A percentile compares a stretch with the other conserved stretches of the same genome.
Evolutionary conservation across 1,284 basidiomycete genomes (phyloP).

Genomic region (Cryptococcus jaspeensis): DNA sequence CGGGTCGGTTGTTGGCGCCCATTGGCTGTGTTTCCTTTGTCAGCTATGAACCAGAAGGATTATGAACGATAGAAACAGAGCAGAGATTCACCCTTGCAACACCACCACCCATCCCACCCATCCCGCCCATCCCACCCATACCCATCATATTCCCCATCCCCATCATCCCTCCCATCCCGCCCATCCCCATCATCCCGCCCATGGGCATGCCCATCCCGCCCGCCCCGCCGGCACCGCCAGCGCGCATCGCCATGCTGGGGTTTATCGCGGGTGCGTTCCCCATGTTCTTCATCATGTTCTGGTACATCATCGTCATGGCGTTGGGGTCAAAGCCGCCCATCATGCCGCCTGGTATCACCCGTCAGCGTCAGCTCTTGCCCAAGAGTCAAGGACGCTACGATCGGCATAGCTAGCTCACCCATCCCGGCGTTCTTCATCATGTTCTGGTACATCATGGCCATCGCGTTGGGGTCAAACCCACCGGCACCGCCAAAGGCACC

Average conservation of each 20-base stretch:
- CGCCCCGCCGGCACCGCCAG: slow-evolving; percentile 7
- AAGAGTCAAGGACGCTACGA: too few species aligned
- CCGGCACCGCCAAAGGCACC: slow-evolving; percentile 24
- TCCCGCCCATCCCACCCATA: slow-evolving; percentile 28
- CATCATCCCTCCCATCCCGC: slow-evolving; percentile 54
- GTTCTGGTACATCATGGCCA: slow-evolving; percentile 58
- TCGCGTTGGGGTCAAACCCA: slow-evolving; percentile 55
- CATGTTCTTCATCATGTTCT: slow-evolving; percentile 54
- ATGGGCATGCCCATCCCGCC: slow-evolving; percentile 27
- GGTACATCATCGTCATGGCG: slow-evolving; percentile 59
- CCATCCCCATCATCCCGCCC: slow-evolving; percentile 47
- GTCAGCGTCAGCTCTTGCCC: background rate
- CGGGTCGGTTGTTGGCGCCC: slow-evolving; percentile 11
- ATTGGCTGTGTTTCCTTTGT: background rate
- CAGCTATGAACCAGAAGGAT: background rate
- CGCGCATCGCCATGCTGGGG: slow-evolving; percentile 43
- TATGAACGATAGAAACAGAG: background rate
- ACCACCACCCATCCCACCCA: slow-evolving; percentile 22
- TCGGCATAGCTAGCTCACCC: slow-evolving; percentile 17
- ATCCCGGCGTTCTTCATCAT: slow-evolving; percentile 51
- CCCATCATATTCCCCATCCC: slow-evolving; percentile 49
- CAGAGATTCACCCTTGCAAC: slow-evolving; percentile 15
- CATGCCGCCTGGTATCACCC: slow-evolving; percentile 24
- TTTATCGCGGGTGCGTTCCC: slow-evolving; percentile 48
- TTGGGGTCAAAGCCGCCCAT: slow-evolving; percentile 53